Evolutionary conservation across 345 rosid species (phyloP), one percentile per base, ranked within the genome.

Genomic region (Geranium brycei): DNA sequence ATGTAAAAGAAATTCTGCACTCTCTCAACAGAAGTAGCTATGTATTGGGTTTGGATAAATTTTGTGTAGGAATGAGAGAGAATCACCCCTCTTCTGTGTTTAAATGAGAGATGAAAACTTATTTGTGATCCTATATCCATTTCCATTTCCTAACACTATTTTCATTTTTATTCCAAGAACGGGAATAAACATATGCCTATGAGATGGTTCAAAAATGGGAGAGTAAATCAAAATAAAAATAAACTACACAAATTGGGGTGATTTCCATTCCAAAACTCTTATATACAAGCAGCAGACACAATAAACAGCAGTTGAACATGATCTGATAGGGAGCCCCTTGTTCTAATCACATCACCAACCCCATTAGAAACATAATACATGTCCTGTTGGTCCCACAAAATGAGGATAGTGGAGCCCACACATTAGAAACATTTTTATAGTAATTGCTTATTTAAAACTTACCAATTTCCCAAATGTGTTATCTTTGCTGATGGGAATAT

Each of bases 381-480:
- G 41, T 47, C 3, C 14, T 47, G 53, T 3, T 8, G 53, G 53
- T 10, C 53, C 53, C 15, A 47, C 53, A 8, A 47, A 47, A 47
- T 11, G 53, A 47, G 53, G 53, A 47, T 47, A 47, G 53, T 47
- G 53, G 53, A 47, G 53, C 13, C 15, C 53, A 11, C 12, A 47
- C 53, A 47, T 11, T 47, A 47, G 53, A 3, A 47, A 47, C 6
- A 13, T 3, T 47, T 47, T 47, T 47, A 47, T 10, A 47, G 53
- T 47, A 47, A 47, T 47, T 38, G 47, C 8, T 38, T 38, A 38
- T 38, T 13, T 13, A 8, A 47, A 47, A 65, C 81, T 78, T 65
- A 86, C 92, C 92, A 86, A 74, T 83, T 86, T 41, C 89, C 92
- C 62, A 86, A 66, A 30, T 76, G 85, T 58, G 79, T 68, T 71